Evolutionary conservation across 805 yeast species (phyloP), one percentile per base, ranked within the genome.

Genomic region (Candida palmyrensis): DNA sequence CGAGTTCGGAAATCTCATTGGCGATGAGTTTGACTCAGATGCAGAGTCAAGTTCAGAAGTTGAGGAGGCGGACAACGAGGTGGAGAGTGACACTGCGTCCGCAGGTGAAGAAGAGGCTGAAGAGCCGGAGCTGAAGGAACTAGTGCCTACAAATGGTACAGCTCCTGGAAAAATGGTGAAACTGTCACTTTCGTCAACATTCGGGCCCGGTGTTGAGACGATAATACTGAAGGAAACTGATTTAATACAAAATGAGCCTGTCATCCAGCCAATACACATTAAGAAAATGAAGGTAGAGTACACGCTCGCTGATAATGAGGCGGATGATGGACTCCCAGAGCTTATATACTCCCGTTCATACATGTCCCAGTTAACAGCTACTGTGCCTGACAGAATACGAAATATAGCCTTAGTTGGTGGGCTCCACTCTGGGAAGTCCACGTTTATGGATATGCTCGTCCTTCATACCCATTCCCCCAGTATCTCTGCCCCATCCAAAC

Each of bases 401-500:
- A 89, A 83, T 53, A 60, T 89, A 12, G 82, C 89, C 0, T 44
- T 92, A 1, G 75, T 79, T n/a, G 98, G 98, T 0, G 75, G 78
- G 27, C 51, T 83, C 2, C 84, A 85, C 45, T 78, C 86, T 4
- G 99, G 99, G 2, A 92, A 92, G 57, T 84, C 97, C 0, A 67
- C 86, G 0, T 57, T 89, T 1, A 43, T 85, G 3, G 96, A 90
- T 49, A 53, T 72, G 55, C 54, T 90, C 16, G 75, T 87, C 0
- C 42, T 62, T 3, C 78, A 81, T 36, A 78, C 95, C 0, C 96
- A 87, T 45, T 25, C 45, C 3, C 48, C 57, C 2, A 36, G 47
- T n/a, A 51, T 66, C 4, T 36, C 48, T 12, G 32, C 45, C 9
- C 25, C 37, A 14, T 45, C 43, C 4, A 48, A 51, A n/a, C 41